Conservation (phyloP, 805 yeast genomes). For the Naumovozyma baii region DNA sequence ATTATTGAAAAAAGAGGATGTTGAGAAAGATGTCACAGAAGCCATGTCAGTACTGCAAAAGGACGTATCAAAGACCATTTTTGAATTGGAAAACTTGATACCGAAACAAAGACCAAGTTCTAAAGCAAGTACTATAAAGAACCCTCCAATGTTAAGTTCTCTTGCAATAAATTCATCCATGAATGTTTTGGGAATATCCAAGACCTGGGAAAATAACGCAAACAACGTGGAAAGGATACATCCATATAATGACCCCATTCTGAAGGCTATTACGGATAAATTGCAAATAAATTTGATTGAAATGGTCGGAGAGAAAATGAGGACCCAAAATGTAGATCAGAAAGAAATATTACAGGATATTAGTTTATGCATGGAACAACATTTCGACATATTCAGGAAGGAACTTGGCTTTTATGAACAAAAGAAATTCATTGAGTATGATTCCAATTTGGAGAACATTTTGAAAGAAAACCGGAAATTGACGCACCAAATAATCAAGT, state of each 20-base stretch:
- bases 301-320: not conserved
- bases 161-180: slow-evolving; percentile 10
- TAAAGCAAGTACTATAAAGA: slow-evolving; percentile 24
- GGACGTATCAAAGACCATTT: slow-evolving; percentile 27
- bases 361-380: not conserved
- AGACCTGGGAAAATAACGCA: slow-evolving; percentile 7
- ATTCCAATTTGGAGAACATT: slow-evolving; percentile 30
- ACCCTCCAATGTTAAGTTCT: slow-evolving; percentile 7
- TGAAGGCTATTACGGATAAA: slow-evolving; percentile 13
- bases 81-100: slow-evolving; percentile 26
- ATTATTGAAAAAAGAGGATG: slow-evolving; percentile 4
- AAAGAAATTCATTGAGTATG: slow-evolving; percentile 29
- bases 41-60: slow-evolving; percentile 23
- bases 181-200: slow-evolving; percentile 7
- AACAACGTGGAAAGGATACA: slow-evolving; percentile 3
- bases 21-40: slow-evolving; percentile 22
- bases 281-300: slow-evolving; percentile 12
- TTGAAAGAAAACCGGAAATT: slow-evolving; percentile 36
- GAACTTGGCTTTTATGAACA: slow-evolving; percentile 35
- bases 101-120: slow-evolving; percentile 16
- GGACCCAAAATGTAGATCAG: not conserved
- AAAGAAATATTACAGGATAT: slow-evolving; percentile 1
- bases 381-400: slow-evolving; percentile 22
- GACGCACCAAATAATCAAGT: slow-evolving; percentile 40
- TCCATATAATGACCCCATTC: slow-evolving; percentile 12